Evolutionary conservation across 1,139 yeast species (phyloP).

Genomic region (Lodderomyces beijingensis): DNA sequence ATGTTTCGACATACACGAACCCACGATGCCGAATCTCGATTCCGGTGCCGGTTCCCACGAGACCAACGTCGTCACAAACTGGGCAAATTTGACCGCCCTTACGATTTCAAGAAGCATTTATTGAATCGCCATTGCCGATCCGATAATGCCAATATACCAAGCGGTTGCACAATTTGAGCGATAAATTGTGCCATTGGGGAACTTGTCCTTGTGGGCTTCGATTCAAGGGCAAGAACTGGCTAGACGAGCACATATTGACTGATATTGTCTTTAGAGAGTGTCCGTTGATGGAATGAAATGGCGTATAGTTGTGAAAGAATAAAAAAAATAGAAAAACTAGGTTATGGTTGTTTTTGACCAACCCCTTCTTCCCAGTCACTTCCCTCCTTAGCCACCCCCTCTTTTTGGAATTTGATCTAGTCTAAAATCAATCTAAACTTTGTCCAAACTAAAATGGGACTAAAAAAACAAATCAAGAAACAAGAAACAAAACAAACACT

Average conservation of each 20-base stretch:
- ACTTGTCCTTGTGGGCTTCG: constrained; percentile 55
- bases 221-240: constrained; percentile 52
- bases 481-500: no score
- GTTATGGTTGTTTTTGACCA: no score
- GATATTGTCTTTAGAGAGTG: constrained; percentile 26
- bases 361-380: no score
- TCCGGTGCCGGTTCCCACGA: constrained; percentile 56
- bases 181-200: constrained; percentile 51
- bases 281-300: constrained; percentile 21
- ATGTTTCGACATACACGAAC: constrained; percentile 63
- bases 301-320: no score
- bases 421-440: no score
- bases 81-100: constrained; percentile 63
- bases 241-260: constrained; percentile 49
- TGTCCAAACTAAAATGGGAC: no score
- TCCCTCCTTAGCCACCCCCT: no score
- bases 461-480: no score
- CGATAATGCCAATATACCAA: constrained; percentile 46
- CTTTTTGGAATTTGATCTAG: no score
- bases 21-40: constrained; percentile 55
- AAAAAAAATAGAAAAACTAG: no score
- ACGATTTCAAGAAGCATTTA: constrained; percentile 65
- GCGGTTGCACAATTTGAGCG: constrained; percentile 48
- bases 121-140: constrained; percentile 59
- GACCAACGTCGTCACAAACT: constrained; percentile 54